Evolutionary conservation across 2,329 filamentous ascomycete species (phyloP), one percentile per base, ranked within the genome.

Genomic region (Cytospora paraplurivora): DNA sequence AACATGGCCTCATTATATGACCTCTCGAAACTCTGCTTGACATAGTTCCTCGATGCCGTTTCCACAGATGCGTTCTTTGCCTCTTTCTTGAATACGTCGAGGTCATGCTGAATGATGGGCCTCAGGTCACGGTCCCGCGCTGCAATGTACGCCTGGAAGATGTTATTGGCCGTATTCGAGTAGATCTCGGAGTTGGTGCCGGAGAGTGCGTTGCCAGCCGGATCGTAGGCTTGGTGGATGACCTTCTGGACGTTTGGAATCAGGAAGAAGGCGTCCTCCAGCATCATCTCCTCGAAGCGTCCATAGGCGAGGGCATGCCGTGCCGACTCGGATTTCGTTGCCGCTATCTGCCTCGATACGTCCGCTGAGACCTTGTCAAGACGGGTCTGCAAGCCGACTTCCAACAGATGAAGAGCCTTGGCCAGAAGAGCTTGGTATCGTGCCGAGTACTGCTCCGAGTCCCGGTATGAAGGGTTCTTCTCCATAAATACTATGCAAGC

Each of bases 401-500:
- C 85, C 7, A 88, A 78, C 13, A 88, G 76, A 69, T 88, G 85
- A 11, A 89, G 77, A 0, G 86, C 83, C 68, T 87, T 87, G 34
- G 85, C 86, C 15, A 98, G 83, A 13, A 97, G 82, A 0, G 95
- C 83, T 65, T 91, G 87, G 74, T 98, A 98, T 65, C 93, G 87
- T 7, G 94, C 92, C 51, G 93, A 85, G 74, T 97, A 98, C 1
- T 90, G 87, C 67, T 93, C 89, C 3, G 93, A 89, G 75, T 98
- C 94, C 67, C 91, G 90, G 73, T 97, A 96, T 8, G 86, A 87
- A 10, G 91, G 85, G 65, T 97, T 92, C 59, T 86, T 82, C 66
- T 91, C 85, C 93, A 98, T 97, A 73, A 98, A 98, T 35, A 88
- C 89, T 69, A 99, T 86, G 74, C 94, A 99, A 59, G 92, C 87